These are phyloP conservation scores for Cladorrhinum samala DNA, from an alignment of 495 filamentous ascomycete species.

Conservation along the genomic window DNA sequence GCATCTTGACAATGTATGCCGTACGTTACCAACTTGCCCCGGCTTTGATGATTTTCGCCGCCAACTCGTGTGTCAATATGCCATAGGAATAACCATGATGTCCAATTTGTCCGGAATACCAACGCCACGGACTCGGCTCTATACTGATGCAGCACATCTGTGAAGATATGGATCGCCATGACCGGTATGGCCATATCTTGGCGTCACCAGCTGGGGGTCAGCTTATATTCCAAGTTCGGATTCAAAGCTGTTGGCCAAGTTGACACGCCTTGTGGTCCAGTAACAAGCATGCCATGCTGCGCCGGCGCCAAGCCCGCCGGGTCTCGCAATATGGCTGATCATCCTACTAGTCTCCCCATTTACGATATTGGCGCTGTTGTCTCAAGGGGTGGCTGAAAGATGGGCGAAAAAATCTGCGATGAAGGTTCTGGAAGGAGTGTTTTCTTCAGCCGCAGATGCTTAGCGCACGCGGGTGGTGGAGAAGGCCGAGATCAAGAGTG, in stretches of 20 bases:
- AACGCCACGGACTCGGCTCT: conserved; percentile 1
- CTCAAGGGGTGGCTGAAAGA: too few species aligned
- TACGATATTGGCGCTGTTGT: too few species aligned
- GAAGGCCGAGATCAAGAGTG: too few species aligned
- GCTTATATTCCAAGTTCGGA: conserved; percentile 2
- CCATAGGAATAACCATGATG: conserved; percentile 2
- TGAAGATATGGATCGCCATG: not conserved
- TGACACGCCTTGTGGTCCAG: not conserved
- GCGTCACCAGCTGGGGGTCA: not conserved
- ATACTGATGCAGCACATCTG: not conserved
- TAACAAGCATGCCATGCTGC: conserved; percentile 1
- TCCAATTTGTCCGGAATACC: not conserved
- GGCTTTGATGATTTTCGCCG: not conserved
- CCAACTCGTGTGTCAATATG: not conserved
- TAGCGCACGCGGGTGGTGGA: too few species aligned
- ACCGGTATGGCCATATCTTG: not conserved
- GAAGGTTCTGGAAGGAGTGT: too few species aligned
- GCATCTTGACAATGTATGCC: conserved; percentile 6
- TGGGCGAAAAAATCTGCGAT: too few species aligned
- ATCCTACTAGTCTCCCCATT: too few species aligned
- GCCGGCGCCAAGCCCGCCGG: not conserved
- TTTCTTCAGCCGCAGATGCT: too few species aligned
- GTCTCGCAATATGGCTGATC: too few species aligned
- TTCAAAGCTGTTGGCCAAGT: conserved; percentile 1
- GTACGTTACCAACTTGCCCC: not conserved